Conservation (phyloP, 768 basidiomycete genomes). For the Mycena pura region DNA sequence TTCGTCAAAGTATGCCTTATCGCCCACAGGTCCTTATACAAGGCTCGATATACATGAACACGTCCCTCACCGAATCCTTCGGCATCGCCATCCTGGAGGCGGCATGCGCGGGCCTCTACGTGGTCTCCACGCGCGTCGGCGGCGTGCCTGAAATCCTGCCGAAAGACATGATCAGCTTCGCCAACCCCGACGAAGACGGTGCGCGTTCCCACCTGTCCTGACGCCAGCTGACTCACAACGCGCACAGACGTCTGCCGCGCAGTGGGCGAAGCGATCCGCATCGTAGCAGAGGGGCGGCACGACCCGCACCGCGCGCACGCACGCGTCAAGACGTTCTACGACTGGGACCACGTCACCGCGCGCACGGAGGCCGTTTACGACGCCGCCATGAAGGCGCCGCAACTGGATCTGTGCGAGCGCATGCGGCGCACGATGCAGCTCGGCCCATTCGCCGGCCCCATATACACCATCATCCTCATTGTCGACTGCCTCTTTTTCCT, state of each 20-base stretch:
- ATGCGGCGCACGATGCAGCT: slow-evolving; percentile 79
- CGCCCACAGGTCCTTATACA: slow-evolving; percentile 72
- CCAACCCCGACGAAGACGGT: slow-evolving; percentile 95
- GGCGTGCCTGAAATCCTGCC: slow-evolving; percentile 97
- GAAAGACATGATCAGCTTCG: slow-evolving; percentile 93
- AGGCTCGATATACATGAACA: slow-evolving; percentile 93
- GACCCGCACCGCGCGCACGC: slow-evolving; percentile 80
- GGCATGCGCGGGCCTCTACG: slow-evolving; percentile 91
- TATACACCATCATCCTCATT: slow-evolving; percentile 86
- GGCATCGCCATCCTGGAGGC: slow-evolving; percentile 98
- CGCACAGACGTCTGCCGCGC: slow-evolving; percentile 82
- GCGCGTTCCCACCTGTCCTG: slow-evolving; percentile 27
- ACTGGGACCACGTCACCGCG: slow-evolving; percentile 80
- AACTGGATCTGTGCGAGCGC: slow-evolving; percentile 78
- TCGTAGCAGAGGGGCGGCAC: slow-evolving; percentile 70
- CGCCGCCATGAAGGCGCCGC: slow-evolving; percentile 63
- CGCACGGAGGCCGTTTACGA: slow-evolving; percentile 88
- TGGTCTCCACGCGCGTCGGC: slow-evolving; percentile 93
- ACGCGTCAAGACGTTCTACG: slow-evolving; percentile 83
- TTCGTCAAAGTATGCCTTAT: neutral
- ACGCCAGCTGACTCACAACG: neutral
- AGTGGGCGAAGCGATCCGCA: slow-evolving; percentile 78
- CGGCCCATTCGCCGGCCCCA: slow-evolving; percentile 83
- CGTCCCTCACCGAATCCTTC: slow-evolving; percentile 94
- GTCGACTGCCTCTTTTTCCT: slow-evolving; percentile 90